These are phyloP conservation scores for Parastagonospora avenae DNA, from an alignment of 2,329 filamentous ascomycete species.

Conservation along the genomic window DNA sequence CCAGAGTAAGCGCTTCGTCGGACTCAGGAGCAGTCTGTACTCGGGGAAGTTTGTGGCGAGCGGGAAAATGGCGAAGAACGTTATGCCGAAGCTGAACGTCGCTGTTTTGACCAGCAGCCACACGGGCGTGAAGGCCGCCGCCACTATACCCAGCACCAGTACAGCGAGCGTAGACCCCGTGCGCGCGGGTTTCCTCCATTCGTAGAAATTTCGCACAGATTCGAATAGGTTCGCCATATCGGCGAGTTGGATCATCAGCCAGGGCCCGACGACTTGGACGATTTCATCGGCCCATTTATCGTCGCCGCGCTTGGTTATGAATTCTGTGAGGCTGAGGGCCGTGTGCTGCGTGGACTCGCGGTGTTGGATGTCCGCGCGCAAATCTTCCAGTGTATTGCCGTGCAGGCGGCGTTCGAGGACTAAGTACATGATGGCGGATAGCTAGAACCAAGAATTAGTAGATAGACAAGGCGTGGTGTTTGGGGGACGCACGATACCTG, in stretches of 20 bases:
- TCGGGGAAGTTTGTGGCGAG: conserved; percentile 39
- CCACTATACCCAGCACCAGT: conserved; percentile 23
- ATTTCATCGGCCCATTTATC: conserved; percentile 43
- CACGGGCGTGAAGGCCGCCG: conserved; percentile 26
- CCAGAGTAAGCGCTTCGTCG: conserved; percentile 43
- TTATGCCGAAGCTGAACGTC: conserved; percentile 34
- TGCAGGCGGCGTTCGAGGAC: conserved; percentile 25
- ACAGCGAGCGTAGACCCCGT: conserved; percentile 33
- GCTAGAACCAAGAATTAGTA: conserved; percentile 8
- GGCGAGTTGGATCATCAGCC: conserved; percentile 42
- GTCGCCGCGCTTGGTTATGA: conserved; percentile 45
- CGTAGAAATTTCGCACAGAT: conserved; percentile 45
- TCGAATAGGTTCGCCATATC: conserved; percentile 46
- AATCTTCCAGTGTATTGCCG: conserved; percentile 27
- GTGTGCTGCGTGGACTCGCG: conserved; percentile 36
- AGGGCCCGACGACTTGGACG: conserved; percentile 35
- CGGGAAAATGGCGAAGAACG: conserved; percentile 44
- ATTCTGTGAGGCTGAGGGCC: conserved; percentile 40
- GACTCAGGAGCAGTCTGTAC: conserved; percentile 45
- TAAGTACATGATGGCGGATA: conserved; percentile 29
- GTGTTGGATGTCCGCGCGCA: conserved; percentile 39
- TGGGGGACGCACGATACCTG: conserved; percentile 19
- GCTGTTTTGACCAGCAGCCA: conserved; percentile 37
- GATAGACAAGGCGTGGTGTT: not conserved
- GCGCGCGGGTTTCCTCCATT: conserved; percentile 40